Percentiles rank a stretch among this genome's conserved stretches.
Evolutionary conservation across 2,329 filamentous ascomycete genomes (phyloP).

Genomic region (Colletotrichum noveboracense): DNA sequence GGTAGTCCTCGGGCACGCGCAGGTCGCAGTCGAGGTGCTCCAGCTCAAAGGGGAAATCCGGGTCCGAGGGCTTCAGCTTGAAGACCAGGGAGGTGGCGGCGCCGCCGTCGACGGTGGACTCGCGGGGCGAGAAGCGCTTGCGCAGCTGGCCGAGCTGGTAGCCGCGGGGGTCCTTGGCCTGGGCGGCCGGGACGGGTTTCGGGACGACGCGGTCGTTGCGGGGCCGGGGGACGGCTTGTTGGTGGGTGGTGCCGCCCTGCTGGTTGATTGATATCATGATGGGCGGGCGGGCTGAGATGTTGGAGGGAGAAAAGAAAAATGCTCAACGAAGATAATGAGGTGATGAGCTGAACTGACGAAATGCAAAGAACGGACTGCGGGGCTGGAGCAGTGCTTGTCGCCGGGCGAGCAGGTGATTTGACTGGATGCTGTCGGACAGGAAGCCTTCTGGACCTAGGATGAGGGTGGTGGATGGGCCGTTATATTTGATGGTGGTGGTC

Average conservation of each 20-base stretch:
- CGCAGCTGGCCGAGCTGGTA: constrained; percentile 79
- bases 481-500: constrained; percentile 1
- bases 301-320: neutral
- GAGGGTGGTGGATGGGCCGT: neutral
- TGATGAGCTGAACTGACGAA: constrained; percentile 22
- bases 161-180: constrained; percentile 70
- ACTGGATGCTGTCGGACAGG: neutral
- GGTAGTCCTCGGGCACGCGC: constrained; percentile 68
- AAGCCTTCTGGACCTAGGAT: neutral
- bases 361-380: constrained; percentile 5
- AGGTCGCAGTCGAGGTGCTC: constrained; percentile 71
- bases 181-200: constrained; percentile 69
- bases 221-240: constrained; percentile 53
- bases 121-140: constrained; percentile 64
- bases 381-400: constrained; percentile 7
- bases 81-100: constrained; percentile 64
- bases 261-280: constrained; percentile 44
- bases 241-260: constrained; percentile 35
- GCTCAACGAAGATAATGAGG: constrained; percentile 7
- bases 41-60: constrained; percentile 83
- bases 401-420: neutral
- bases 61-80: constrained; percentile 75
- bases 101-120: constrained; percentile 48
- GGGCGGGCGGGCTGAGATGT: neutral
- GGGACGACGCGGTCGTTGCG: constrained; percentile 57